These are phyloP conservation scores for Neurospora sp. DNA, from an alignment of 495 filamentous ascomycete genomes.

Conservation along the genomic window DNA sequence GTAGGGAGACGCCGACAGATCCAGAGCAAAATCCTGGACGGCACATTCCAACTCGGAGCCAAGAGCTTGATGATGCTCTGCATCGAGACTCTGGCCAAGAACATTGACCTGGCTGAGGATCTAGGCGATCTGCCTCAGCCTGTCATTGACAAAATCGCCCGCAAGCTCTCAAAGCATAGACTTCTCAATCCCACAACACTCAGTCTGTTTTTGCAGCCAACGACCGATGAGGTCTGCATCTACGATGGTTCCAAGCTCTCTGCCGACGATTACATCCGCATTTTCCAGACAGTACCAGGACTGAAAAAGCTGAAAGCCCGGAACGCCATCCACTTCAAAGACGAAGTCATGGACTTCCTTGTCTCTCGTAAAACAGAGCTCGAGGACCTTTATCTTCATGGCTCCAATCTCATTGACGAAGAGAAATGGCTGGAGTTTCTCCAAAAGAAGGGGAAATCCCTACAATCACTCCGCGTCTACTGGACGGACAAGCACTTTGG, in stretches of 20 bases:
- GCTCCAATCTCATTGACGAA: conserved; percentile 70
- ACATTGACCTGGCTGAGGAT: conserved; percentile 72
- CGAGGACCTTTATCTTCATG: conserved; percentile 54
- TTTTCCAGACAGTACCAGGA: conserved; percentile 64
- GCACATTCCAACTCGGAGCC: conserved; percentile 55
- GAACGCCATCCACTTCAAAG: conserved; percentile 82
- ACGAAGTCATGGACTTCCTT: conserved; percentile 69
- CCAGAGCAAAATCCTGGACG: conserved; percentile 72
- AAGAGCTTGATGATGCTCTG: conserved; percentile 68
- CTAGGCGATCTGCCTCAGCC: conserved; percentile 65
- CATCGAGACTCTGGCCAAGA: conserved; percentile 73
- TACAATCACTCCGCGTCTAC: conserved; percentile 60
- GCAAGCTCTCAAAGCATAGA: conserved; percentile 71
- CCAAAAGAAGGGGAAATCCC: conserved; percentile 43
- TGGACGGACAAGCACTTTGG: conserved; percentile 58
- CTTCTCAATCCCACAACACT: conserved; percentile 61
- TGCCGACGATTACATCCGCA: conserved; percentile 64
- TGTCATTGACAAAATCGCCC: conserved; percentile 63
- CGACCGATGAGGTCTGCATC: conserved; percentile 55
- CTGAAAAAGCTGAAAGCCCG: conserved; percentile 60
- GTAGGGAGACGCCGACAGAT: conserved; percentile 52
- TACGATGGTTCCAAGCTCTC: conserved; percentile 72
- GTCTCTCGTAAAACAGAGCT: conserved; percentile 55
- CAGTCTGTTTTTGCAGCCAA: conserved; percentile 64
- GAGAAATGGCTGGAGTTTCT: conserved; percentile 60